These are phyloP conservation scores for Plasmodium adleri DNA, from an alignment of 169 alveolate genomes.

Conservation along the genomic window DNA sequence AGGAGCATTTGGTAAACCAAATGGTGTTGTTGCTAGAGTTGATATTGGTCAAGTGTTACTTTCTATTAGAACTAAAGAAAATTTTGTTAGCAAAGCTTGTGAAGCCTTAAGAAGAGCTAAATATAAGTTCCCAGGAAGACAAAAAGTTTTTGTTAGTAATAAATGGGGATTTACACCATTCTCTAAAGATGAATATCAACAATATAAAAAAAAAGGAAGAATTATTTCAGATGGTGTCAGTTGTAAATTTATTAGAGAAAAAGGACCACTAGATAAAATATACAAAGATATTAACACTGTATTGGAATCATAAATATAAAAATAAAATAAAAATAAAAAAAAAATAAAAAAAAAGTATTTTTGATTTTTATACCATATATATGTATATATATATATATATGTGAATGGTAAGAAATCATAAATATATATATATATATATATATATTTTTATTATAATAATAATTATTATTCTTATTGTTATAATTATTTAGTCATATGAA, in stretches of 20 bases:
- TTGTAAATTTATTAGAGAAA: conserved; percentile 89
- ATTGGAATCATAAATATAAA: conserved; percentile 27
- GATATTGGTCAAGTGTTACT: conserved; percentile 96
- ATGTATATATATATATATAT: neutral
- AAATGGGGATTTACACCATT: conserved; percentile 99
- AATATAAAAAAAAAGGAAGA: conserved; percentile 95
- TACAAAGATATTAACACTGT: conserved; percentile 74
- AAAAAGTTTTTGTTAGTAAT: conserved; percentile 96
- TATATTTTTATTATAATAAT: neutral
- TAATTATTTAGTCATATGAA: too few relatives aligned
- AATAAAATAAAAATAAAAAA: too few relatives aligned
- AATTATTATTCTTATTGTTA: too few relatives aligned
- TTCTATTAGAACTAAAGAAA: conserved; percentile 95
- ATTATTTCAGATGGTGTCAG: conserved; percentile 92
- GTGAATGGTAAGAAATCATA: neutral
- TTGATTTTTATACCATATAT: conserved; percentile 6
- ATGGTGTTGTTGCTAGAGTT: conserved; percentile 97
- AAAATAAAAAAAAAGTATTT: neutral
- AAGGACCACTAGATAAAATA: conserved; percentile 85
- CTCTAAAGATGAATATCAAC: conserved; percentile 95
- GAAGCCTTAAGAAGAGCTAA: conserved; percentile 98
- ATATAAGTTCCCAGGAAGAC: conserved; percentile 99
- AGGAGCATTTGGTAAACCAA: conserved; percentile 99
- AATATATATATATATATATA: neutral
- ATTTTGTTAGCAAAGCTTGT: conserved; percentile 91